Conservation (phyloP, 75 land plant genomes). For the Pinus tabuliformis region DNA sequence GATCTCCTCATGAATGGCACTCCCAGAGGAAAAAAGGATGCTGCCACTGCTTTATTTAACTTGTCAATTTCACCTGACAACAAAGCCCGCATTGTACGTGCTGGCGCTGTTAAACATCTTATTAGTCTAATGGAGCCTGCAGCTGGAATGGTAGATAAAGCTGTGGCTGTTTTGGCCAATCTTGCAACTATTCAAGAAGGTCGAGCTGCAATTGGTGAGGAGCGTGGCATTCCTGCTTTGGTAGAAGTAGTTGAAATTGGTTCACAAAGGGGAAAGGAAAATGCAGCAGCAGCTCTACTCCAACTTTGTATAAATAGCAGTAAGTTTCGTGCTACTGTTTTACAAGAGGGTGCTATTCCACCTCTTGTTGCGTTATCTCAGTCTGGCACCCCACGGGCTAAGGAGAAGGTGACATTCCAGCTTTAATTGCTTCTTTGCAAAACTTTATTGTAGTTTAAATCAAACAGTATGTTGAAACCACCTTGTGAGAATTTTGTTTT, state of each 20-base stretch:
- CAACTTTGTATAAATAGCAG: constrained; percentile 72
- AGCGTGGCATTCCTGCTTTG: constrained; percentile 75
- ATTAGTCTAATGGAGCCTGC: constrained; percentile 92
- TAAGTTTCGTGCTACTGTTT: constrained; percentile 63
- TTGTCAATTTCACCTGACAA: constrained; percentile 83
- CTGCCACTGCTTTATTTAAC: constrained; percentile 93
- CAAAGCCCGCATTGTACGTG: constrained; percentile 79
- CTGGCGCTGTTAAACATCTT: constrained; percentile 84
- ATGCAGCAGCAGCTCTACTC: constrained; percentile 88
- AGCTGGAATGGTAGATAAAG: constrained; percentile 95
- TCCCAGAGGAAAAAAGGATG: constrained; percentile 95
- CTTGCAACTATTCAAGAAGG: constrained; percentile 81
- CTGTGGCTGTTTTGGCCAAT: constrained; percentile 91
- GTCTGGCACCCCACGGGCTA: constrained; percentile 86
- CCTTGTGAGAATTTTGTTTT: neutral
- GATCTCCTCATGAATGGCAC: constrained; percentile 83
- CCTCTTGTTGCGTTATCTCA: constrained; percentile 86
- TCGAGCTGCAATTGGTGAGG: constrained; percentile 68
- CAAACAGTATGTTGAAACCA: neutral
- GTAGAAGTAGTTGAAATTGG: constrained; percentile 95
- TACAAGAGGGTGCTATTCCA: constrained; percentile 94
- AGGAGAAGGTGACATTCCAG: constrained; percentile 64
- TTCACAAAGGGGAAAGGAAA: constrained; percentile 85
- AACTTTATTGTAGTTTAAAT: too few relatives aligned
- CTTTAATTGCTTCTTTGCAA: constrained; percentile 1